phyloP scores from a whole-genome alignment of 345 rosid genomes.

The Euphorbia tirucalli region DNA sequence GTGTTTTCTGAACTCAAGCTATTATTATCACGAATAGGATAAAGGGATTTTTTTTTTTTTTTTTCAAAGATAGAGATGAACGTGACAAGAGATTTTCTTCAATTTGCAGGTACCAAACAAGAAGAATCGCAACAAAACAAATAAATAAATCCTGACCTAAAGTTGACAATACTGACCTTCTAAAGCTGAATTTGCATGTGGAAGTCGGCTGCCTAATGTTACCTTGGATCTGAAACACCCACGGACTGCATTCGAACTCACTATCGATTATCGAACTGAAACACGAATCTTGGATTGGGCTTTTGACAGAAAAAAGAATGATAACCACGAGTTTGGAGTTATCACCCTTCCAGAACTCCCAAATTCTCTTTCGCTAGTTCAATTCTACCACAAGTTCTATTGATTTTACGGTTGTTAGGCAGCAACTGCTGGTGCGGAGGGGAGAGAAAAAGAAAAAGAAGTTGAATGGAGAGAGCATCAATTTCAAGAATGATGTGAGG shows the following conservation, averaged over 20 bases:
- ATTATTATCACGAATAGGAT: neutral
- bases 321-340: too few species aligned
- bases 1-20: neutral
- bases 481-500: too few species aligned
- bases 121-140: neutral
- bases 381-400: too few species aligned
- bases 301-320: slow-evolving; percentile 10
- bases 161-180: slow-evolving; percentile 19
- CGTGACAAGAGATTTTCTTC: too few species aligned
- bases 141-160: too few species aligned
- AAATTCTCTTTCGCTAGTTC: too few species aligned
- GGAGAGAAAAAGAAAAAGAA: too few species aligned
- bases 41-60: neutral
- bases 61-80: too few species aligned
- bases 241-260: slow-evolving; percentile 94
- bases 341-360: too few species aligned
- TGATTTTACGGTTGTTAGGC: too few species aligned
- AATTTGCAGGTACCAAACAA: neutral
- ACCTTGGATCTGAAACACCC: slow-evolving; percentile 81
- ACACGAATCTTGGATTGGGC: slow-evolving; percentile 85
- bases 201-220: slow-evolving; percentile 80
- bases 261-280: slow-evolving; percentile 94
- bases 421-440: too few species aligned
- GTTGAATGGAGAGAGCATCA: too few species aligned
- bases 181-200: slow-evolving; percentile 84